Evolutionary conservation across 2,329 filamentous ascomycete genomes (phyloP).

Genomic region (Lachnellula cervina): DNA sequence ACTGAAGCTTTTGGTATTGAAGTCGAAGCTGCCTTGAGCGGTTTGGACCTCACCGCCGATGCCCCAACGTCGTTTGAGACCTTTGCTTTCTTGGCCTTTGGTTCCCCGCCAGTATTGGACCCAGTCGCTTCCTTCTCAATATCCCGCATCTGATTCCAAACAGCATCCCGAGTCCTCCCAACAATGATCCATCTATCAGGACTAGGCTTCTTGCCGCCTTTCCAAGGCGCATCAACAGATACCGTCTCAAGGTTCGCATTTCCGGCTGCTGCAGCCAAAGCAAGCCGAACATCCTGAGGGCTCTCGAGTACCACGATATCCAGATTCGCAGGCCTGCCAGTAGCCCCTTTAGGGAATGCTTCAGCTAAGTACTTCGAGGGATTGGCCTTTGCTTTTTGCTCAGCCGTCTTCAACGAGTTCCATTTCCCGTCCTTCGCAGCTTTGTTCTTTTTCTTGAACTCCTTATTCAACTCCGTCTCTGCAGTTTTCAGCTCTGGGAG

Average conservation of each 20-base stretch:
- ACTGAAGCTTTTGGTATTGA: too few relatives aligned
- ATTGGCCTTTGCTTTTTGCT: conserved; percentile 13
- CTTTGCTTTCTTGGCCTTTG: neutral
- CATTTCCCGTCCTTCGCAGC: conserved; percentile 6
- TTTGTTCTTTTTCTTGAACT: conserved; percentile 12
- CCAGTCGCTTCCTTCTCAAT: conserved; percentile 9
- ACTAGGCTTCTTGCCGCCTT: conserved; percentile 6
- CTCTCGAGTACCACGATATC: conserved; percentile 16
- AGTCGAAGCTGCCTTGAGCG: too few relatives aligned
- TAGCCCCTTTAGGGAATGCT: conserved; percentile 12
- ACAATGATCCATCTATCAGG: conserved; percentile 16
- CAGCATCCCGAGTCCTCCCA: conserved; percentile 14
- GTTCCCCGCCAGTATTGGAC: neutral
- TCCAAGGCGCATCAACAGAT: conserved; percentile 12
- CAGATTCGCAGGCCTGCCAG: conserved; percentile 14
- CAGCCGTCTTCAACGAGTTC: conserved; percentile 7
- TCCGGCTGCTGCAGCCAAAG: conserved; percentile 7
- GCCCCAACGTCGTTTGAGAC: too few relatives aligned
- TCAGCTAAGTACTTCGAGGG: conserved; percentile 10
- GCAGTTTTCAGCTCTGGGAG: conserved; percentile 10
- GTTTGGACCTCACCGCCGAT: too few relatives aligned
- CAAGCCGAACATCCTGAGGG: neutral
- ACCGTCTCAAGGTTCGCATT: conserved; percentile 7
- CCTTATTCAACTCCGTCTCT: conserved; percentile 15
- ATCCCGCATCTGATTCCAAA: conserved; percentile 17